Evolutionary conservation across 164 flowering plant species (phyloP).

Genomic region (Taxillus chinensis): DNA sequence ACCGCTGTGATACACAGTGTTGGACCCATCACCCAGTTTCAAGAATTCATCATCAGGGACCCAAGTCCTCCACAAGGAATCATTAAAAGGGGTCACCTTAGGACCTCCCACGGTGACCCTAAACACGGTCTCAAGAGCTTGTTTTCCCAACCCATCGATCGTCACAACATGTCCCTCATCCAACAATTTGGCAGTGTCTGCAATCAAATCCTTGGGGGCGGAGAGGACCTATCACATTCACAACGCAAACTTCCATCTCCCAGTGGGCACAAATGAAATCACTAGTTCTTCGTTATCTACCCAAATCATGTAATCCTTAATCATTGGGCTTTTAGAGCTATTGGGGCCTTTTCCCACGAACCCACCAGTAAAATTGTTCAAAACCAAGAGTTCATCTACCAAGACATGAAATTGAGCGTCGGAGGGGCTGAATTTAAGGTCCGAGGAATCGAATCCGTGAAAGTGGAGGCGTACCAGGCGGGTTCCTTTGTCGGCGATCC

Average conservation of each 20-base stretch:
- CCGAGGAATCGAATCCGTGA: conserved; percentile 23
- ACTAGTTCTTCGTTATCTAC: conserved; percentile 35
- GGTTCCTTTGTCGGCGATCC: conserved; percentile 39
- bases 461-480: conserved; percentile 84
- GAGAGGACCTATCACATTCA: conserved; percentile 64
- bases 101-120: conserved; percentile 69
- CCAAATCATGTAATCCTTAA: conserved; percentile 52
- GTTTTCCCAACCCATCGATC: conserved; percentile 26
- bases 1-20: conserved; percentile 28
- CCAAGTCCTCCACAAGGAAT: conserved; percentile 72
- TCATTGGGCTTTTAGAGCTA: neutral
- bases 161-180: conserved; percentile 19
- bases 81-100: conserved; percentile 70
- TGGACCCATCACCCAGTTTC: conserved; percentile 18
- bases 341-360: too few relatives aligned
- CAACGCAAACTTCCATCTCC: conserved; percentile 34
- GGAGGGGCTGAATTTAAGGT: conserved; percentile 7
- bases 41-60: conserved; percentile 46
- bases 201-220: conserved; percentile 58
- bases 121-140: conserved; percentile 44
- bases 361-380: conserved; percentile 30
- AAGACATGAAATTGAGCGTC: conserved; percentile 49
- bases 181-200: conserved; percentile 36
- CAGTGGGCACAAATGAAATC: conserved; percentile 33
- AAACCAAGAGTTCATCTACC: conserved; percentile 37